A percentile compares a stretch with the other conserved stretches of the same genome.
phyloP scores from a whole-genome alignment of 2,329 filamentous ascomycete species.

The Didymellaceae sp. region DNA sequence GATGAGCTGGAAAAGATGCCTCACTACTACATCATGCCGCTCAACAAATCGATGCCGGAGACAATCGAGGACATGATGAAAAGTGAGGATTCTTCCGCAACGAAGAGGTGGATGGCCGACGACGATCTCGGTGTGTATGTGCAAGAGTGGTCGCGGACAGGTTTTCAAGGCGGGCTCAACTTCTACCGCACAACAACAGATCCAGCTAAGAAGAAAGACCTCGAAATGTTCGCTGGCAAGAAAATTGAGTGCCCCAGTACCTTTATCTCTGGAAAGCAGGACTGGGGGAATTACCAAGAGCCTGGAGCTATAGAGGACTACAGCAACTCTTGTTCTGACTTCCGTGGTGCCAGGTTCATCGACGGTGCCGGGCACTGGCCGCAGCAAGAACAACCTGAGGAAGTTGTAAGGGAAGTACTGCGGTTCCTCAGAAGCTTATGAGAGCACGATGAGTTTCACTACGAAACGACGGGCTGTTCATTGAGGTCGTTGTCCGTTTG shows the following conservation, averaged over 20 bases:
- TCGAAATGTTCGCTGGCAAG: conserved; percentile 65
- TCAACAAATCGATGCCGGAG: conserved; percentile 64
- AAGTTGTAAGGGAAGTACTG: conserved; percentile 57
- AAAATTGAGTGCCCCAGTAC: conserved; percentile 66
- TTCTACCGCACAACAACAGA: conserved; percentile 70
- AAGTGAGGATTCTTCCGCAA: conserved; percentile 56
- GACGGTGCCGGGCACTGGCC: conserved; percentile 73
- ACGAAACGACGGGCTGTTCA: background rate
- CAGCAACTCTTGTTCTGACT: conserved; percentile 59
- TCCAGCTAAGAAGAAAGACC: conserved; percentile 57
- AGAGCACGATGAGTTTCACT: background rate
- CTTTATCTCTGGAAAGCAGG: conserved; percentile 67
- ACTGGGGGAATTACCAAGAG: conserved; percentile 74
- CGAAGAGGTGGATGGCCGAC: conserved; percentile 63
- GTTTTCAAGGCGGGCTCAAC: conserved; percentile 70
- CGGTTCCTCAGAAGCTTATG: conserved; percentile 47
- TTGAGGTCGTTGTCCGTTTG: background rate
- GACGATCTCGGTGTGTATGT: conserved; percentile 66
- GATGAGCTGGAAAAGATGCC: conserved; percentile 66
- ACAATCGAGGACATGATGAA: conserved; percentile 63
- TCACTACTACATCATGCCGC: conserved; percentile 72
- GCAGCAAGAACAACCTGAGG: conserved; percentile 68
- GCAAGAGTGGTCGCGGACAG: conserved; percentile 65
- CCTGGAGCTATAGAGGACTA: conserved; percentile 68
- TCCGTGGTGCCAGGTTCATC: conserved; percentile 60